Base-by-base conservation (phyloP, 305 asterid genomes). In the Striga hermonthica region DNA sequence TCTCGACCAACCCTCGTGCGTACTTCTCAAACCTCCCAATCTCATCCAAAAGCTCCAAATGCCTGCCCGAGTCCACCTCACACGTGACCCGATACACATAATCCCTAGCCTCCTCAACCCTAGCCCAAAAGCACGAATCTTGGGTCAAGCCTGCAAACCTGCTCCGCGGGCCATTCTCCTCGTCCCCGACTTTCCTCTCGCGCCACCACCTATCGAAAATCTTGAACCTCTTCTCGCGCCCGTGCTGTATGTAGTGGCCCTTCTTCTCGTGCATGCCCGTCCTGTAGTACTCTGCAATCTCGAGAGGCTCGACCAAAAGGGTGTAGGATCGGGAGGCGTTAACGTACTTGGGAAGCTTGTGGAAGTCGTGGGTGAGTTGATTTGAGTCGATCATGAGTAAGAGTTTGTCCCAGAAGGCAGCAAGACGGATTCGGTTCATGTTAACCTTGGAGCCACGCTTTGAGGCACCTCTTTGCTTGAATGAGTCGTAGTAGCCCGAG, bases 111-210 rank as follows among this genome's bases (percentile, higher is more conserved):
- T 86, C 97, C 76, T 91, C 97, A 3, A 88, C 95, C 59, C 76
- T 65, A 9, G 95, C 97, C 97, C 97, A 91, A 67, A 88, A 91
- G 68, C 97, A 91, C 0, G 97, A 79, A 78, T 91, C 97, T 73
- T 86, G 97, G 0, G 97, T 91, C 70, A 78, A 62, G 60, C 87
- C 63, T 0, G 97, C 97, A 6, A 83, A 88, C 69, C 74, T 80
- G 68, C 87, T 91, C 68, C 97, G 84, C 8, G 80, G 76, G 35
- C 76, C 81, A 11, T 68, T 47, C 43, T 76, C 85, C 61, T 80
- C 85, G 5, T 77, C 82, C 2, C 83, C 88, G 2, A 71, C 76
- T 66, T 78, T 75, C 34, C 84, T 63, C 22, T 83, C 91, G 6
- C 72, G 72, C 97, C 97, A 91, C 97, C 97, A 91, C 77, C 78